Base-by-base conservation (phyloP, 2,329 filamentous ascomycete species). In the Penicillium sp. region DNA sequence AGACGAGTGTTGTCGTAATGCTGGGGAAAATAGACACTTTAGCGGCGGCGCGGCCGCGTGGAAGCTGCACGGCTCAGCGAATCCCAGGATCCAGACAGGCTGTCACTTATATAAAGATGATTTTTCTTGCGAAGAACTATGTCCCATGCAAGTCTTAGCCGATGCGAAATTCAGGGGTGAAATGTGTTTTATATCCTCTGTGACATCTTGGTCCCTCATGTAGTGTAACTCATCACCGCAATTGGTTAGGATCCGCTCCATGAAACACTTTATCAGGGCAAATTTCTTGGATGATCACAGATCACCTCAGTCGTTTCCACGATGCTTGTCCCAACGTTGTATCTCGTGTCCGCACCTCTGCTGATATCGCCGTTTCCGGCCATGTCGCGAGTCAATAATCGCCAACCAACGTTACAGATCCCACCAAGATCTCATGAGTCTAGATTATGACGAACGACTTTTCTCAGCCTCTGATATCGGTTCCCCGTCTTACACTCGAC, bases 291-390 rank as follows among this genome's bases (percentile, higher is more conserved):
- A 47, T 57, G n/a, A 51, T 52, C 30, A 31, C 21, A n/a, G 31
- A 52, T 38, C 49, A 47, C 44, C 48, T 29, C 29, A 26, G 31
- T 35, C 29, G 19, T 31, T 26, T 30, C 26, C 44, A 21, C 21
- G 19, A 55, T 21, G n/a, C 17, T 5, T 9, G 23, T 41, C 23
- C 17, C 23, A 23, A 57, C 44, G 61, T 63, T 48, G 57, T 60
- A 63, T 63, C 58, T 49, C 35, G 9, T 30, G 19, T 54, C 21
- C 21, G n/a, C 35, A 15, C 46, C 47, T 17, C 47, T 19, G 38
- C 51, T 26, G 30, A 38, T 29, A 45, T 62, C 38, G 56, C 63
- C 64, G 64, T 45, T 57, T 59, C 38, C 63, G 58, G 63, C 54
- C 57, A 49, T 53, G 15, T 52, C 23, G 5, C 13, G 19, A 41